phyloP scores from a whole-genome alignment of 2,329 filamentous ascomycete genomes.

The Sporothrix mexicana region DNA sequence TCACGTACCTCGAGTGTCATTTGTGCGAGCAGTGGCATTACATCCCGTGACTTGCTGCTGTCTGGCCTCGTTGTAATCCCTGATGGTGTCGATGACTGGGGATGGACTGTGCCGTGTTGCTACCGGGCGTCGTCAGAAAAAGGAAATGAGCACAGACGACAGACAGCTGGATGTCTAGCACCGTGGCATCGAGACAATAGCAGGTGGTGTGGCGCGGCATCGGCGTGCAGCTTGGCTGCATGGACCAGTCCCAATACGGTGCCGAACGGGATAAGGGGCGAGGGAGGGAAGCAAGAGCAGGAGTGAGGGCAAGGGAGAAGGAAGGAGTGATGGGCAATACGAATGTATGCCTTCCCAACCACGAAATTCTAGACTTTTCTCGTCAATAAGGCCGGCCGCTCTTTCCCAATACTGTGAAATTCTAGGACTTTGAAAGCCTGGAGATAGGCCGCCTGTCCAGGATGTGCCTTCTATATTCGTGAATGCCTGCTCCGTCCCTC shows the following conservation, averaged over 20 bases:
- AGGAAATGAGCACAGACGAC: conserved; percentile 1
- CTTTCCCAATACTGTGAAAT: neutral
- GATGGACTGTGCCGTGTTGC: neutral
- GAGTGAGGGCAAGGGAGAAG: too few relatives aligned
- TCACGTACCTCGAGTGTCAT: neutral
- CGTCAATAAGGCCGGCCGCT: neutral
- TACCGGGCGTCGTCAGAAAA: neutral
- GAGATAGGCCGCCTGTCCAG: neutral
- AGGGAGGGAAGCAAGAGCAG: too few relatives aligned
- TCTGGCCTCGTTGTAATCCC: neutral
- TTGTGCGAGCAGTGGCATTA: neutral
- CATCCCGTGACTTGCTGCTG: conserved; percentile 4
- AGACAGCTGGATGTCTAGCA: neutral
- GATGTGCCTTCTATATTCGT: neutral
- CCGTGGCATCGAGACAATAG: neutral
- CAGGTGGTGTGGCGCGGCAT: conserved; percentile 18
- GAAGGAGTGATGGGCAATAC: neutral
- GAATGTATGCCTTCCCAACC: conserved; percentile 5
- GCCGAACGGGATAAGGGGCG: too few relatives aligned
- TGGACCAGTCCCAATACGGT: conserved; percentile 10
- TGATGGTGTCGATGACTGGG: neutral
- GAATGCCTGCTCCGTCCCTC: neutral
- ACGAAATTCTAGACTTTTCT: too few relatives aligned
- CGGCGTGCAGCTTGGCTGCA: conserved; percentile 26
- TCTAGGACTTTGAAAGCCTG: neutral